Conservation (phyloP, 169 alveolate genomes). For the Nephromyces sp. region DNA sequence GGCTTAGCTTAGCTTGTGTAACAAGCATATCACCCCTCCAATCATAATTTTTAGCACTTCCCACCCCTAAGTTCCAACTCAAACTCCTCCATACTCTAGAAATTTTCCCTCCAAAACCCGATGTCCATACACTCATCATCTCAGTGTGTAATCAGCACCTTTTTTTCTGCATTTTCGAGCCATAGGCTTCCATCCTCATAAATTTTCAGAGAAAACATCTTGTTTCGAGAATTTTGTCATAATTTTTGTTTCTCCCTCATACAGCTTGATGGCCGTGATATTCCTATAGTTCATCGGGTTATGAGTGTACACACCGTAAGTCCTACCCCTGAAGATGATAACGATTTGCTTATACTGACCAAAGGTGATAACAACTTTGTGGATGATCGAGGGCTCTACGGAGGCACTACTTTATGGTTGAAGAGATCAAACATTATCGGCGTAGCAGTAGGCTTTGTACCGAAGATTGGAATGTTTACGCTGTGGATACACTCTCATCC, state of each 20-base stretch:
- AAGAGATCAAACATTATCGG: conserved; percentile 71
- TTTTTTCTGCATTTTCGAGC: too few relatives aligned
- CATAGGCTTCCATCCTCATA: too few relatives aligned
- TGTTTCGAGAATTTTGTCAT: too few relatives aligned
- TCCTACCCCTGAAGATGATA: conserved; percentile 47
- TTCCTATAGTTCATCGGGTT: conserved; percentile 89
- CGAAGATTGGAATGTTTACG: conserved; percentile 83
- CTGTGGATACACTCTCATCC: conserved; percentile 81
- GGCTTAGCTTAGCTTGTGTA: too few relatives aligned
- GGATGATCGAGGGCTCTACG: conserved; percentile 85
- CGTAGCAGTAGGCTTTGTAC: conserved; percentile 68
- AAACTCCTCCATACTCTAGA: too few relatives aligned
- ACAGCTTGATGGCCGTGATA: conserved; percentile 70
- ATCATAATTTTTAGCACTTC: too few relatives aligned
- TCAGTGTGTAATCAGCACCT: too few relatives aligned
- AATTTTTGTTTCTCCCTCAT: conserved; percentile 63
- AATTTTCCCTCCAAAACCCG: too few relatives aligned
- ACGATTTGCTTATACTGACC: conserved; percentile 66
- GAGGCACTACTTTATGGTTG: conserved; percentile 65
- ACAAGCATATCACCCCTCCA: too few relatives aligned
- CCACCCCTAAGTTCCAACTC: too few relatives aligned
- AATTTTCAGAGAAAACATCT: too few relatives aligned
- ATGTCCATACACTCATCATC: too few relatives aligned
- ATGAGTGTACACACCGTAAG: conserved; percentile 46
- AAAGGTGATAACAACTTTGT: conserved; percentile 89